Base-by-base conservation (phyloP, 2,329 filamentous ascomycete species). In the Colletotrichum spaethianum region DNA sequence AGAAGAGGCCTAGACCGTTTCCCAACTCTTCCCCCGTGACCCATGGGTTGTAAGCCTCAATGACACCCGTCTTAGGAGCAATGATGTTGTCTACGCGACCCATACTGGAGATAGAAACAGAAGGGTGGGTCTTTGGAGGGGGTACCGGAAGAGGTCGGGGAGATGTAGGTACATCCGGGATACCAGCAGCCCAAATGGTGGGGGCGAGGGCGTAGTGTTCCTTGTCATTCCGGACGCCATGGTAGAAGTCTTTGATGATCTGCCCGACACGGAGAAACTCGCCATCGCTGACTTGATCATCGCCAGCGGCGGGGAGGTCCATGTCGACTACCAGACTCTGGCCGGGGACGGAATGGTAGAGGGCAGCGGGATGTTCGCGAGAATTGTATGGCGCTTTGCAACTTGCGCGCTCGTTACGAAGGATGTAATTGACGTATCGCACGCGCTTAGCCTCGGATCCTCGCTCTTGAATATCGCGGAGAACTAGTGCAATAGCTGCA, bases 21-120 rank as follows among this genome's bases (percentile, higher is more conserved):
- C 83, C 78, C 2, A 86, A 75, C 67, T 86, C 84, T 66, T 86
- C 84, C 0, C 84, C 84, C 0, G 83, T 85, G 0, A 85, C 83
- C 84, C 85, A 86, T 0, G 83, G 83, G 16, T 82, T 74, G 2
- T 78, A 59, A 0, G 82, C 70, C 14, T 78, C 75, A 1, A 85
- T 76, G 0, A 48, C 31, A 0, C 80, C 81, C 2, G 74, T 74
- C 3, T 69, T 73, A 0, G 77, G 77, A 0, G 65, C 38, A 1
- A 86, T 77, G 0, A 84, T 77, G 11, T 73, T 67, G 28, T 86
- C 83, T 2, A 84, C 70, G 0, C 74, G 63, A 0, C 80, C 81
- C 79, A 82, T 79, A 36, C 81, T 82, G 1, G 80, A 82, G 8
- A 82, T 78, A 0, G 78, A 79, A 0, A 78, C 80, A 0, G 78